Conservation (phyloP, 2,329 filamentous ascomycete genomes). For the Ceratocystis colombiana region DNA sequence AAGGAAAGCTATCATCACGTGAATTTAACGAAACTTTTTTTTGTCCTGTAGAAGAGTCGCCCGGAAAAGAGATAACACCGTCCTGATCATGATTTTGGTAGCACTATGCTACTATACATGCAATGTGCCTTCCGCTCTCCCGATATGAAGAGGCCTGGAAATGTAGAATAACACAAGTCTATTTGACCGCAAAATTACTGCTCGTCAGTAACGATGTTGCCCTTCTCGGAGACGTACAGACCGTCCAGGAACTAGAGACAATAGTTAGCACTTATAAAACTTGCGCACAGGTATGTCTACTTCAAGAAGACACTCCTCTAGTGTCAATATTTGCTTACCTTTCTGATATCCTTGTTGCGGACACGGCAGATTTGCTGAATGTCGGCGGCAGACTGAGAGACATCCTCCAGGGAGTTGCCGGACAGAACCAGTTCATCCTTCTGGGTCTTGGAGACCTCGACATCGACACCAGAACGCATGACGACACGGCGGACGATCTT, state of each 20-base stretch:
- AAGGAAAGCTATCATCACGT: constrained; percentile 22
- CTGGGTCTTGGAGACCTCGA: constrained; percentile 78
- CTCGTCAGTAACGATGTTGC: constrained; percentile 75
- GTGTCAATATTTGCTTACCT: constrained; percentile 46
- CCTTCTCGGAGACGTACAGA: constrained; percentile 98
- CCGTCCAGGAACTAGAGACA: constrained; percentile 83
- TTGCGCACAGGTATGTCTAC: neutral
- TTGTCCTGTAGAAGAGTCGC: constrained; percentile 26
- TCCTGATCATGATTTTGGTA: constrained; percentile 33
- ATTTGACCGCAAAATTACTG: constrained; percentile 38
- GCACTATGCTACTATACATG: constrained; percentile 49
- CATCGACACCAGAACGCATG: constrained; percentile 84
- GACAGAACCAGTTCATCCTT: constrained; percentile 94
- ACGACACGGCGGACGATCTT: constrained; percentile 91
- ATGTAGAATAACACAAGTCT: constrained; percentile 44
- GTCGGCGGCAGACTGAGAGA: constrained; percentile 96
- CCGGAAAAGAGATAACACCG: constrained; percentile 28
- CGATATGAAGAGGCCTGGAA: constrained; percentile 44
- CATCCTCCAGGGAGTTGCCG: constrained; percentile 93
- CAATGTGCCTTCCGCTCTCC: constrained; percentile 54
- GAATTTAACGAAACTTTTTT: constrained; percentile 27
- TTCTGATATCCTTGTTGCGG: constrained; percentile 99
- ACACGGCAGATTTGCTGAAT: constrained; percentile 99
- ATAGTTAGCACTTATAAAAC: constrained; percentile 27
- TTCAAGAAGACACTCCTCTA: neutral